A percentile compares a stretch with the other conserved stretches of the same genome.
phyloP scores from a whole-genome alignment of 2,329 filamentous ascomycete species.

The Diaporthe helianthi region DNA sequence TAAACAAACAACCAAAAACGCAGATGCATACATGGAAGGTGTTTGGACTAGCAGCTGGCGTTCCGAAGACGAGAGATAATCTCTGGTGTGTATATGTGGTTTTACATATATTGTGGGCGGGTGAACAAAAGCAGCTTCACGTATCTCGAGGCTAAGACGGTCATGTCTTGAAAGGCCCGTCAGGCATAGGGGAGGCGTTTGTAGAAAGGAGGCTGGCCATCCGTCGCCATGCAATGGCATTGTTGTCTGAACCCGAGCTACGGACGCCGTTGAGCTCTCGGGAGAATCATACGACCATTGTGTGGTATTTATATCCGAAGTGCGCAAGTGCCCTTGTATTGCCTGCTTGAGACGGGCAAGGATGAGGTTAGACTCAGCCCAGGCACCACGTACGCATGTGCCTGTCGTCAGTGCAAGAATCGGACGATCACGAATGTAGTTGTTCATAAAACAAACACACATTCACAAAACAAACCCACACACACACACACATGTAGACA shows the following conservation, averaged over 20 bases:
- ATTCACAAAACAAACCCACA: too few relatives aligned
- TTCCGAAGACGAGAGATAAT: not conserved
- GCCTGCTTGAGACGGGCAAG: too few relatives aligned
- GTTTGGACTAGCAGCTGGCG: not conserved
- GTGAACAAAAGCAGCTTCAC: slow-evolving; percentile 1
- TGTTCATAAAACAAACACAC: not conserved
- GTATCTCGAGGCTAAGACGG: not conserved
- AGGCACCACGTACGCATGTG: not conserved
- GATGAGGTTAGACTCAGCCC: too few relatives aligned
- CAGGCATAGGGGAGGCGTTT: slow-evolving; percentile 4
- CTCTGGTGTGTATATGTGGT: not conserved
- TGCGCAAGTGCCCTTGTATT: not conserved
- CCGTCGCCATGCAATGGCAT: slow-evolving; percentile 10
- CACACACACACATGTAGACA: not conserved
- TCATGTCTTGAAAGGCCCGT: not conserved
- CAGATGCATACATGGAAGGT: not conserved
- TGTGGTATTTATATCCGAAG: not conserved
- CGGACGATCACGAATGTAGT: not conserved
- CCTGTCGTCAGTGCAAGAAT: not conserved
- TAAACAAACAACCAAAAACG: too few relatives aligned
- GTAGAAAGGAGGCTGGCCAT: not conserved
- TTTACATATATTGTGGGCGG: not conserved
- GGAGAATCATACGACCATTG: not conserved
- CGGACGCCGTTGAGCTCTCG: not conserved
- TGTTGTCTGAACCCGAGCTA: not conserved